These are phyloP conservation scores for Phytopythium helicoides DNA, from an alignment of 352 stramenopile species.

Conservation along the genomic window DNA sequence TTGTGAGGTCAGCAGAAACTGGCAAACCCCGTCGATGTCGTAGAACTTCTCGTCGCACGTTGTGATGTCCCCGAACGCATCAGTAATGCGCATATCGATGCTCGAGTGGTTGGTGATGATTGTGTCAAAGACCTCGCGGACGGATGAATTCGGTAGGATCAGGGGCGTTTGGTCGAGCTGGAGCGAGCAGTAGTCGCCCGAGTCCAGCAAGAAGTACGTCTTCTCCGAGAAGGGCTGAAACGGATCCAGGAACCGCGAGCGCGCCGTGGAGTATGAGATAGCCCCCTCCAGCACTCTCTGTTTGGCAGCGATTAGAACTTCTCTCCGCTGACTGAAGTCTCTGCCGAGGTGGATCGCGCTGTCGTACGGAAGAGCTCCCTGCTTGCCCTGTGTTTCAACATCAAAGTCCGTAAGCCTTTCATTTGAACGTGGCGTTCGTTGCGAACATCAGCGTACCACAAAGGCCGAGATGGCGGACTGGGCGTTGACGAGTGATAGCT, in stretches of 20 bases:
- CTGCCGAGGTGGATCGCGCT: slow-evolving; percentile 24
- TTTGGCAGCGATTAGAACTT: slow-evolving; percentile 29
- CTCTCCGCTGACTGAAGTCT: slow-evolving; percentile 21
- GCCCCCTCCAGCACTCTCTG: slow-evolving; percentile 17
- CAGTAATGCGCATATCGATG: slow-evolving; percentile 55
- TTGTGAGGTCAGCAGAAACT: slow-evolving; percentile 40
- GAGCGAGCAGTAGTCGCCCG: slow-evolving; percentile 41
- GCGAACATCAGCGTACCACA: neutral
- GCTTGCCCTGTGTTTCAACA: neutral
- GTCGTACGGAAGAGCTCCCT: slow-evolving; percentile 12
- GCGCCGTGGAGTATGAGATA: slow-evolving; percentile 32
- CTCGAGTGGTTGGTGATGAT: slow-evolving; percentile 39
- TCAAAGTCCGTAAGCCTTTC: too few species aligned
- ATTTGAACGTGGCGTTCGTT: too few species aligned
- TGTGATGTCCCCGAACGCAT: slow-evolving; percentile 48
- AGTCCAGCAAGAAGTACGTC: slow-evolving; percentile 30
- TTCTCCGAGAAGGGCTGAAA: slow-evolving; percentile 32
- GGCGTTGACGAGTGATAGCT: too few species aligned
- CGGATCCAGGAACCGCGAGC: slow-evolving; percentile 33
- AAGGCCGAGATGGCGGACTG: too few species aligned
- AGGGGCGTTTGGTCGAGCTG: slow-evolving; percentile 37
- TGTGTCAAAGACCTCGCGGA: slow-evolving; percentile 41
- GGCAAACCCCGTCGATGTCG: slow-evolving; percentile 28
- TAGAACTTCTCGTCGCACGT: slow-evolving; percentile 55
- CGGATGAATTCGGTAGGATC: slow-evolving; percentile 22